A percentile compares a stretch with the other conserved stretches of the same genome.
These are phyloP conservation scores for Leishmania guyanensis DNA, from an alignment of 208 protist genomes.

Conservation along the genomic window DNA sequence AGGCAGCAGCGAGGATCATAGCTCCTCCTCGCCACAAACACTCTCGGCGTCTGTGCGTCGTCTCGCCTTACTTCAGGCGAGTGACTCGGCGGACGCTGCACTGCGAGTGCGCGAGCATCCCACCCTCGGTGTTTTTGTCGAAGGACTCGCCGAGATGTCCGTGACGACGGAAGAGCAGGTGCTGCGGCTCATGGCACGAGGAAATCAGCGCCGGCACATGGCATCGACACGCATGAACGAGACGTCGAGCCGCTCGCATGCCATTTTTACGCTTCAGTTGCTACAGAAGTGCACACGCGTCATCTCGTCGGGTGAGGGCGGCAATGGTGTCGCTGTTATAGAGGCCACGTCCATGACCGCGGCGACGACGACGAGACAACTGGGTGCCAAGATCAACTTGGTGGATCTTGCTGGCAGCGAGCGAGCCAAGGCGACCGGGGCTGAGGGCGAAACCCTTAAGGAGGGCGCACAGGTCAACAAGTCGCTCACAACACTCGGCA, in stretches of 20 bases:
- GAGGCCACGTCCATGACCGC: conserved; percentile 20
- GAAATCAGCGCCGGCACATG: conserved; percentile 74
- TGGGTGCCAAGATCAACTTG: conserved; percentile 85
- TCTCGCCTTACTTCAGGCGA: neutral
- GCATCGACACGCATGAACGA: conserved; percentile 96
- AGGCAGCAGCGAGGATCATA: neutral
- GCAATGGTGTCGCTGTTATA: neutral
- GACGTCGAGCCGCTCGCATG: conserved; percentile 95
- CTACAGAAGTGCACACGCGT: conserved; percentile 46
- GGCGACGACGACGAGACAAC: conserved; percentile 40
- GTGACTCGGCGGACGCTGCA: conserved; percentile 26
- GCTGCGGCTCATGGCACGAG: conserved; percentile 66
- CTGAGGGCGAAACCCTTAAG: conserved; percentile 70
- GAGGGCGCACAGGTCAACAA: conserved; percentile 93
- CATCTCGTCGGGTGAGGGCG: neutral
- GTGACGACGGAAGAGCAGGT: conserved; percentile 62
- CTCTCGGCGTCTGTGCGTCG: conserved; percentile 5
- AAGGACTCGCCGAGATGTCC: conserved; percentile 70
- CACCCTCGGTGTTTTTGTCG: conserved; percentile 76
- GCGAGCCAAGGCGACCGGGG: conserved; percentile 79
- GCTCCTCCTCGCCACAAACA: neutral
- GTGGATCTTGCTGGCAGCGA: conserved; percentile 95
- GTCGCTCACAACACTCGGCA: conserved; percentile 87
- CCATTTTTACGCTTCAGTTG: conserved; percentile 94
- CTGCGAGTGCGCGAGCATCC: conserved; percentile 82